Base-by-base conservation (phyloP, 768 basidiomycete genomes). In the Termitomyces sp. region DNA sequence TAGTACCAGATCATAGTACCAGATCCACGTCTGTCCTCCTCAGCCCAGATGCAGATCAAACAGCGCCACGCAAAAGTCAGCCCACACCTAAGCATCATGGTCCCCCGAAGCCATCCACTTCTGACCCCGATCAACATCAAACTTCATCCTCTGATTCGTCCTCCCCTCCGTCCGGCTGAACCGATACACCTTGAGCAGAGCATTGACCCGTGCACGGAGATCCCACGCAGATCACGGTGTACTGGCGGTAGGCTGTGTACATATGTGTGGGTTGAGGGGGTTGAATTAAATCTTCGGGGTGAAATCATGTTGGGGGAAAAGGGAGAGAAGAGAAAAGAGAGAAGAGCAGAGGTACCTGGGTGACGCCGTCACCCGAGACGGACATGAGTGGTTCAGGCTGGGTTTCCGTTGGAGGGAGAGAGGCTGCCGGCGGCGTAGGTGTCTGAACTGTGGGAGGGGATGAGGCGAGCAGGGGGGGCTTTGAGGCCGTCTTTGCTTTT, bases 401-500 rank as follows among this genome's bases (percentile, higher is more conserved):
- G 0, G 77, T 74, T 66, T 92, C 90, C 82, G 51, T 89, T 89
- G 4, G 76, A 73, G 0, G 83, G 78, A 3, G 79, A 75, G 32
- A 93, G 82, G 6, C 84, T 89, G 0, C 93, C 94, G 7, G 91
- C 93, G 0, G 93, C 94, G 62, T 85, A 95, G 14, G 87, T 73
- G 42, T 85, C 85, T 0, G 80, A 75, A 44, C 84, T 83, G 49
- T 82, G 80, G 10, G 77, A 74, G 0, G 86, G 79, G 18, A 84
- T 86, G 96, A 94, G 0, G 91, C 84, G 5, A 98, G 72, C n/a
- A n/a, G 0, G 93, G 74, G 4, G 95, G 93, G 43, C 95, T 80
- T 94, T 96, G 46, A 97, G 77, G 0, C 95, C 95, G 52, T 91
- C 86, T 64, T 85, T 87, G 59, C 67, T 68, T 46, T 68, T 68